Conservation (phyloP, 192 early-diverging fungal genomes). For the Backusella morwellensis region DNA sequence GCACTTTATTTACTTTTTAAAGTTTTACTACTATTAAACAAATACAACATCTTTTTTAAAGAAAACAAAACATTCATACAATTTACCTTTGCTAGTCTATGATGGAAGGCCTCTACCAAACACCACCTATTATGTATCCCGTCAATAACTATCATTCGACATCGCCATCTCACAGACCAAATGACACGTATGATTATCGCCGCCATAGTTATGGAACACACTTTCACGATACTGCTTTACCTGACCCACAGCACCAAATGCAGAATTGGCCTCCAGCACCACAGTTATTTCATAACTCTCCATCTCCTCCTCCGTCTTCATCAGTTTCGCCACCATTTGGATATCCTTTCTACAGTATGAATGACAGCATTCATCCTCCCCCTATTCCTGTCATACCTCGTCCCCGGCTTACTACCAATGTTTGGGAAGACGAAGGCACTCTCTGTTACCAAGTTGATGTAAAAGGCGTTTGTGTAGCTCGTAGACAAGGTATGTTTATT, state of each 20-base stretch:
- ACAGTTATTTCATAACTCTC: not conserved
- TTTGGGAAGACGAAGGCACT: conserved; percentile 83
- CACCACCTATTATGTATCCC: not conserved
- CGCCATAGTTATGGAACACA: not conserved
- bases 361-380: not conserved
- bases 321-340: not conserved
- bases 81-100: not conserved
- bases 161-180: not conserved
- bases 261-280: not conserved
- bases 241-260: not conserved
- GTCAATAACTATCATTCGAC: not conserved
- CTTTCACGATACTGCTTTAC: not conserved
- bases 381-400: not conserved
- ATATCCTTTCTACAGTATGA: not conserved
- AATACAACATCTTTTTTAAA: not conserved
- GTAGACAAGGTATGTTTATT: conserved; percentile 55
- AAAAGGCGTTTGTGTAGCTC: conserved; percentile 76
- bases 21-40: not conserved
- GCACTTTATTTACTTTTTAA: not conserved
- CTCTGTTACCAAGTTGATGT: conserved; percentile 80
- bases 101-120: not conserved
- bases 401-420: conserved; percentile 62
- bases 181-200: not conserved
- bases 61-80: not conserved
- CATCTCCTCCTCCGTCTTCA: not conserved